phyloP scores from a whole-genome alignment of 1,139 yeast genomes.

The Debaryomyces coudertii region DNA sequence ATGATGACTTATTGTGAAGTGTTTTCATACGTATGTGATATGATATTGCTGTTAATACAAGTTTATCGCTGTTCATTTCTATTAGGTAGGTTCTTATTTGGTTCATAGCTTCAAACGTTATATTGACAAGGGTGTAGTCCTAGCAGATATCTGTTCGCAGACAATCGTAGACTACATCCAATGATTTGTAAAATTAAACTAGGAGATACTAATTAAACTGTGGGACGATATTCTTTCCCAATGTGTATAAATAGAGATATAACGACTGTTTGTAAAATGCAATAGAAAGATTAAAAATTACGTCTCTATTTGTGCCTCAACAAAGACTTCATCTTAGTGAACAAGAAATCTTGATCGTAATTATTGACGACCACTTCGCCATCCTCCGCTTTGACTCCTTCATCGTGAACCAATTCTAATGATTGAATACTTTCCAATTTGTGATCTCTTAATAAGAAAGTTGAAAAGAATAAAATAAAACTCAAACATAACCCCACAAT shows the following conservation, averaged over 20 bases:
- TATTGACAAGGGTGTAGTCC: too few relatives aligned
- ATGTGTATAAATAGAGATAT: neutral
- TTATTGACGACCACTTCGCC: conserved; percentile 46
- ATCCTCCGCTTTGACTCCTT: conserved; percentile 28
- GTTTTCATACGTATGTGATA: neutral
- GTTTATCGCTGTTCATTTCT: neutral
- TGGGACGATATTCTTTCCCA: neutral
- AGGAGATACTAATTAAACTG: too few relatives aligned
- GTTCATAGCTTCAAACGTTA: neutral
- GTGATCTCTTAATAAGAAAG: conserved; percentile 61
- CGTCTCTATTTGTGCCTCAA: neutral
- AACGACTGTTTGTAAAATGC: neutral
- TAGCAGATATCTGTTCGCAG: too few relatives aligned
- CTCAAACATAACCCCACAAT: conserved; percentile 60
- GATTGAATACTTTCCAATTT: conserved; percentile 44
- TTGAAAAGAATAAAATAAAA: conserved; percentile 50
- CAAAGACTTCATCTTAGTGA: conserved; percentile 2
- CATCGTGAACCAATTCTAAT: conserved; percentile 24
- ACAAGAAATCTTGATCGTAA: conserved; percentile 37
- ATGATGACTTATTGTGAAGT: conserved; percentile 47
- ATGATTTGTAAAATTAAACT: too few relatives aligned
- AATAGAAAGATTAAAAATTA: neutral
- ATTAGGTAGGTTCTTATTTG: neutral
- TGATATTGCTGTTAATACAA: neutral
- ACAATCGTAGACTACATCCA: too few relatives aligned